Conservation (phyloP, 352 stramenopile species). For the Achlya hypogyna region DNA sequence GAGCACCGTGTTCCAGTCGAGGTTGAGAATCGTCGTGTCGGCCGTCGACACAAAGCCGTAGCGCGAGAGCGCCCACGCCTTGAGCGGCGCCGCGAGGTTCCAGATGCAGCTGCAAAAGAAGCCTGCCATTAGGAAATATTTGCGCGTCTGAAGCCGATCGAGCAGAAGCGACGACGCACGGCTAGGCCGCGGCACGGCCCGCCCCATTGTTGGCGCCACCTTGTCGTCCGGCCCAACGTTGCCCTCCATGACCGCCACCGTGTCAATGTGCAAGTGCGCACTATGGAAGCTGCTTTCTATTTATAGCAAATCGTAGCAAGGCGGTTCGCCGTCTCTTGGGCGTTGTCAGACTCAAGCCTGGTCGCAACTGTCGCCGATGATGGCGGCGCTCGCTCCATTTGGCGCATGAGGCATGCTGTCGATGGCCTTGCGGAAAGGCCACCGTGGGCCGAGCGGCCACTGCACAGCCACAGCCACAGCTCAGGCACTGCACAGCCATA, state of each 20-base stretch:
- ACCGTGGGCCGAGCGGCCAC: too few species aligned
- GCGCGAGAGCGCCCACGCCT: neutral
- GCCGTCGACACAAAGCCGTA: constrained; percentile 2
- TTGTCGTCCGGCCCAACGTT: neutral
- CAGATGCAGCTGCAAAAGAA: neutral
- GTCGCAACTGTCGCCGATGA: too few species aligned
- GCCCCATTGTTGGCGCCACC: too few species aligned
- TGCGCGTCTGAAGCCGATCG: neutral
- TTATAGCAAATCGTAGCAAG: too few species aligned
- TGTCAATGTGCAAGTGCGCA: neutral
- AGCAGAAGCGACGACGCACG: neutral
- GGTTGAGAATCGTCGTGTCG: neutral
- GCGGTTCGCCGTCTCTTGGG: too few species aligned
- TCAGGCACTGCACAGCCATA: too few species aligned
- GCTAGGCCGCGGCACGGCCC: neutral
- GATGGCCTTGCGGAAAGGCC: too few species aligned
- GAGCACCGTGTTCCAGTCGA: constrained; percentile 1
- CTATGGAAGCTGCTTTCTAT: too few species aligned
- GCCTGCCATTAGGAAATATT: neutral
- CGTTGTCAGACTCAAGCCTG: too few species aligned
- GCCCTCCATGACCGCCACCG: neutral
- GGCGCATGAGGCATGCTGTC: too few species aligned
- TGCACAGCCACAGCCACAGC: too few species aligned
- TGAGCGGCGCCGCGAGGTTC: neutral
- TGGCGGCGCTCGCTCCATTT: too few species aligned